phyloP scores from a whole-genome alignment of 805 yeast genomes.

The Saturnispora hagleri region DNA sequence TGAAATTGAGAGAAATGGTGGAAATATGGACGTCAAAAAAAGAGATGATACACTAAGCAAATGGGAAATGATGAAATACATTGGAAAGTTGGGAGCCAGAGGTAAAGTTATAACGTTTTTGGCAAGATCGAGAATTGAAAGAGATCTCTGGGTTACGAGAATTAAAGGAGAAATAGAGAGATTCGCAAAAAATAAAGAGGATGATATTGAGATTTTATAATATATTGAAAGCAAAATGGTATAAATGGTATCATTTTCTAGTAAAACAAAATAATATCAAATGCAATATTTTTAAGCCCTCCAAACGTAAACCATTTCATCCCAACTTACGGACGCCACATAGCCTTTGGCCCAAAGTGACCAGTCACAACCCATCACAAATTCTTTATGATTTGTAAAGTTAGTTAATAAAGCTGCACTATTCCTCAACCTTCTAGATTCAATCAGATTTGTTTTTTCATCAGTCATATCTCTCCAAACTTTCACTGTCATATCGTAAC shows the following conservation, averaged over 20 bases:
- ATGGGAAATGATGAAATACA: slow-evolving; percentile 33
- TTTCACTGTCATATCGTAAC: slow-evolving; percentile 88
- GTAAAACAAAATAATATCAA: not conserved
- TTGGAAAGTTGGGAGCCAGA: slow-evolving; percentile 50
- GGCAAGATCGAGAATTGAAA: slow-evolving; percentile 72
- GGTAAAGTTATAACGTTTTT: slow-evolving; percentile 67
- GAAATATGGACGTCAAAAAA: not conserved
- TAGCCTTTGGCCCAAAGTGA: slow-evolving; percentile 95
- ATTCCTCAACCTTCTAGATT: slow-evolving; percentile 35
- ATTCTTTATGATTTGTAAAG: slow-evolving; percentile 71
- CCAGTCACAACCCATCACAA: slow-evolving; percentile 92
- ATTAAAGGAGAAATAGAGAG: slow-evolving; percentile 39
- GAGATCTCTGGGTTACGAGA: slow-evolving; percentile 70
- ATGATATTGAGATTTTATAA: slow-evolving; percentile 10
- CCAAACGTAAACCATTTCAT: slow-evolving; percentile 89
- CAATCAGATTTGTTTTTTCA: slow-evolving; percentile 43
- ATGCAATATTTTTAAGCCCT: slow-evolving; percentile 34
- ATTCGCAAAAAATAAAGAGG: slow-evolving; percentile 7
- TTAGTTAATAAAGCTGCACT: slow-evolving; percentile 46
- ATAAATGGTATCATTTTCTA: not conserved
- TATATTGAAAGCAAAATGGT: not conserved
- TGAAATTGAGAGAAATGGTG: not conserved
- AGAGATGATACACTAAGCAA: slow-evolving; percentile 1
- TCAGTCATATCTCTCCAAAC: slow-evolving; percentile 75
- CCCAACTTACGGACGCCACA: slow-evolving; percentile 95